Percentiles rank a stretch among this genome's conserved stretches.
These are phyloP conservation scores for Sorghum bicolor DNA, from an alignment of 176 grass and related monocot species.

Conservation along the genomic window Sorghum_bicolor_NCBIv3 NC_012875.2:32266501-32267000, in stretches of 20 bases:
- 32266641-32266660: constrained; percentile 16
- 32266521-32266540: no score
- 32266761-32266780: constrained; percentile 25
- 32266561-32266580: constrained; percentile 25
- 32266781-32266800: constrained; percentile 44
- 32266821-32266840: constrained; percentile 5
- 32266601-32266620: constrained; percentile 2
- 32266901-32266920: neutral
- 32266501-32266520: no score
- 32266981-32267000: neutral
- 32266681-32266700: constrained; percentile 11
- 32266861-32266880: neutral
- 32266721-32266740: constrained; percentile 45
- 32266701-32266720: constrained; percentile 41
- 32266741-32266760: constrained; percentile 22
- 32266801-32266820: constrained; percentile 63
- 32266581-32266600: neutral
- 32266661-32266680: constrained; percentile 12
- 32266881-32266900: neutral
- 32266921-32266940: neutral
- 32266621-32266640: constrained; percentile 48
- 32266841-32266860: constrained; percentile 30
- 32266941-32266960: neutral
- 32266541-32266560: no score
- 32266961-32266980: neutral